Percentiles rank a stretch among this genome's conserved stretches.
Conservation (phyloP, 495 filamentous ascomycete genomes). For the Pseudomonodictys pantanalensis region DNA sequence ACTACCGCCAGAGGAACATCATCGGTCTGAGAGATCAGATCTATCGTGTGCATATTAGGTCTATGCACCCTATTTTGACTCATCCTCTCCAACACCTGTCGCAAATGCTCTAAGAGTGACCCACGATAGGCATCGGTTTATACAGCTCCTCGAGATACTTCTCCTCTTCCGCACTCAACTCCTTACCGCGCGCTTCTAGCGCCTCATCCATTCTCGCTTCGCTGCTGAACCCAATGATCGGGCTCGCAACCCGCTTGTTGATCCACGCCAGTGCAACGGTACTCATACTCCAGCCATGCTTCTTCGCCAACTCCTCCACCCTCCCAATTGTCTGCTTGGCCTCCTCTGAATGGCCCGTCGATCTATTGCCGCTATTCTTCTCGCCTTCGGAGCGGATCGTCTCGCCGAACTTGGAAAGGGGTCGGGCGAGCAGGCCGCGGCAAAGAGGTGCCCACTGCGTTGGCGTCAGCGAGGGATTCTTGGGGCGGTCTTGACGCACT, state of each 20-base stretch:
- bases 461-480: background rate
- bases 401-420: constrained; percentile 28
- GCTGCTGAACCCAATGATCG: constrained; percentile 43
- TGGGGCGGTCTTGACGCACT: no score
- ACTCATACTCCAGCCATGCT: constrained; percentile 43
- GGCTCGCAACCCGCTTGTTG: constrained; percentile 37
- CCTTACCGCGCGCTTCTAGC: constrained; percentile 30
- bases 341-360: constrained; percentile 23
- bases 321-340: constrained; percentile 40
- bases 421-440: constrained; percentile 41
- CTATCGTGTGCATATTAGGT: no score
- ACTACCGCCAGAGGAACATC: no score
- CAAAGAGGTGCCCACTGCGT: constrained; percentile 41
- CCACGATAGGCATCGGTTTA: constrained; percentile 20
- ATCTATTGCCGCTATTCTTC: constrained; percentile 14
- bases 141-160: constrained; percentile 39
- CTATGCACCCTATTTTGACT: no score
- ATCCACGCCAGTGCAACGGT: constrained; percentile 41
- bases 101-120: constrained; percentile 32
- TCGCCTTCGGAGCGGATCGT: constrained; percentile 35
- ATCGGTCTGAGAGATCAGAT: no score
- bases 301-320: constrained; percentile 43
- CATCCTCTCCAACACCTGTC: no score
- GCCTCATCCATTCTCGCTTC: constrained; percentile 35
- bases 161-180: constrained; percentile 34